phyloP scores from a whole-genome alignment of 768 basidiomycete genomes.

The Auriculariales sp. region DNA sequence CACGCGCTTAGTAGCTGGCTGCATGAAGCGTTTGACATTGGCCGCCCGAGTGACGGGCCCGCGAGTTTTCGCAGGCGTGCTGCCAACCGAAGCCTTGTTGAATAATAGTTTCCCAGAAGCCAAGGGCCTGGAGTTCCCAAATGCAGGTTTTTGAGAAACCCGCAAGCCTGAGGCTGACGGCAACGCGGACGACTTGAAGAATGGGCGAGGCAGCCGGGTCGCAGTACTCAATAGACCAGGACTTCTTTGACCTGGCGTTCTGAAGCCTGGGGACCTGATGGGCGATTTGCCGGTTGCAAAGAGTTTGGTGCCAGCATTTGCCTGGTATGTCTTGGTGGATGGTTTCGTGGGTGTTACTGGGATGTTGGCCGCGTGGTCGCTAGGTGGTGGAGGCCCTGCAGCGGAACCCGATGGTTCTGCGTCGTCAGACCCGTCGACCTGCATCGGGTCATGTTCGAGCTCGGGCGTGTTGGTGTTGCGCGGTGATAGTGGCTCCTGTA shows the following conservation, averaged over 20 bases:
- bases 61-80: neutral
- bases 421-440: neutral
- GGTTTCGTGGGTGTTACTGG: neutral
- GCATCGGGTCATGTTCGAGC: neutral
- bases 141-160: neutral
- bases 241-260: no score
- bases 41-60: neutral
- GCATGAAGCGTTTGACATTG: neutral
- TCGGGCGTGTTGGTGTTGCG: neutral
- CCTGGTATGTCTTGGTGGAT: neutral
- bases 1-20: neutral
- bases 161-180: neutral
- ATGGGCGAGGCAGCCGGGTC: neutral
- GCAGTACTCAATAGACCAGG: no score
- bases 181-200: neutral
- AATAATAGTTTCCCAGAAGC: no score
- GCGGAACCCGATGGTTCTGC: neutral
- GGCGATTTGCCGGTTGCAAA: no score
- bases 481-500: neutral
- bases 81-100: no score
- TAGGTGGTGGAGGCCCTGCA: neutral
- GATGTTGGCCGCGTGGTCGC: neutral
- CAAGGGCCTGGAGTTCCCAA: no score
- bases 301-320: neutral
- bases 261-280: no score